Evolutionary conservation across 495 filamentous ascomycete genomes (phyloP).

Genomic region (Trichoderma virens): DNA sequence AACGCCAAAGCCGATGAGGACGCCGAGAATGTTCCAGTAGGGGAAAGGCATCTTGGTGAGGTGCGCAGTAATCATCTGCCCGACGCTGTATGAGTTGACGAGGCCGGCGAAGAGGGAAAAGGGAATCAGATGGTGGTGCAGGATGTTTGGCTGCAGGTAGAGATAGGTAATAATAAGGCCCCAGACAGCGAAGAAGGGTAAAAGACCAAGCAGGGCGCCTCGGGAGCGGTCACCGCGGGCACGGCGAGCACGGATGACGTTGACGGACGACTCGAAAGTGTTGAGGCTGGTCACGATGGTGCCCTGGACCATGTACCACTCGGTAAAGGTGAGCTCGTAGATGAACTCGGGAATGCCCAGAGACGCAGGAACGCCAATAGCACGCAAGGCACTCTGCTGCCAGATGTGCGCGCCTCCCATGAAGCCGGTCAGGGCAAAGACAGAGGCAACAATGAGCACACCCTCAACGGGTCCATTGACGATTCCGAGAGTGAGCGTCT

Average conservation of each 20-base stretch:
- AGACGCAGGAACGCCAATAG: constrained; percentile 58
- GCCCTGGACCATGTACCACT: constrained; percentile 94
- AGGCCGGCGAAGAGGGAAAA: constrained; percentile 82
- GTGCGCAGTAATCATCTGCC: constrained; percentile 90
- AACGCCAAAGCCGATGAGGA: constrained; percentile 61
- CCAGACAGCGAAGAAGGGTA: constrained; percentile 73
- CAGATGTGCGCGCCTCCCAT: constrained; percentile 87
- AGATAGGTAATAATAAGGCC: constrained; percentile 67
- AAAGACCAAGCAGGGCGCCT: constrained; percentile 68
- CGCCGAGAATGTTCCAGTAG: constrained; percentile 71
- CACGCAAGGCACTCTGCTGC: constrained; percentile 70
- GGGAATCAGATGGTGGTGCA: constrained; percentile 73
- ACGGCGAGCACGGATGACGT: constrained; percentile 74
- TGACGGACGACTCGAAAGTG: constrained; percentile 61
- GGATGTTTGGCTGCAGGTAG: constrained; percentile 72
- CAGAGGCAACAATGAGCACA: constrained; percentile 69
- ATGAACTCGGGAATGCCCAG: constrained; percentile 57
- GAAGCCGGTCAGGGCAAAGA: constrained; percentile 80
- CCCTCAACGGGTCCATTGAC: constrained; percentile 95
- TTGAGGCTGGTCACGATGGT: constrained; percentile 76
- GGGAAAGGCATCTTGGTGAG: constrained; percentile 78
- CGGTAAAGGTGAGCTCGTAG: constrained; percentile 74
- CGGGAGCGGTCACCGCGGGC: constrained; percentile 61
- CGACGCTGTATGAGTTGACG: constrained; percentile 88
- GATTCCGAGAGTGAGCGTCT: constrained; percentile 85